Evolutionary conservation across 257 asterid species (phyloP).

Genomic region (Cynanchum wilfordii): DNA sequence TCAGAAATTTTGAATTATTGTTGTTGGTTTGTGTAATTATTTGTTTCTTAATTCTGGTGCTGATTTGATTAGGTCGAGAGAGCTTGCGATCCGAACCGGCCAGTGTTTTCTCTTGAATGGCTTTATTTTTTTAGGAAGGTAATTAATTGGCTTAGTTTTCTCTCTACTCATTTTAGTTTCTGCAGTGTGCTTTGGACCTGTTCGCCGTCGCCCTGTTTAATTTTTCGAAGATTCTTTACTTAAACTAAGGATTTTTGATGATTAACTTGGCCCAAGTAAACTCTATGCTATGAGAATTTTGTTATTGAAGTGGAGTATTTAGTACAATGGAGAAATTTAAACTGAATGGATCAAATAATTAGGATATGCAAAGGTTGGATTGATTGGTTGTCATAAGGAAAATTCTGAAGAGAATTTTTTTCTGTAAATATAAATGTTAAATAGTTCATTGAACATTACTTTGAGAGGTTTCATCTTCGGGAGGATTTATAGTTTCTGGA

Average conservation of each 20-base stretch:
- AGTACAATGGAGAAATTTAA: neutral
- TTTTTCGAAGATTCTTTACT: neutral
- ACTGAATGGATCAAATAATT: neutral
- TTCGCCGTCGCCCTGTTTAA: neutral
- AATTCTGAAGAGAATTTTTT: neutral
- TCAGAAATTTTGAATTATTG: neutral
- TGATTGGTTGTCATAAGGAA: neutral
- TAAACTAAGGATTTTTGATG: neutral
- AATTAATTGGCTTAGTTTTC: slow-evolving; percentile 10
- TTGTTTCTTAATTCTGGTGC: neutral
- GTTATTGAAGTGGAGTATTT: neutral
- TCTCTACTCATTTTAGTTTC: neutral
- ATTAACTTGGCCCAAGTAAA: neutral
- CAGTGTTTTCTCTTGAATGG: slow-evolving; percentile 95
- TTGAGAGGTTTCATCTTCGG: neutral
- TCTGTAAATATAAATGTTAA: neutral
- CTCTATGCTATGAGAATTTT: neutral
- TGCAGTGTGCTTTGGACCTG: neutral
- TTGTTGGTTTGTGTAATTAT: neutral
- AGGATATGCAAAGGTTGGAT: neutral
- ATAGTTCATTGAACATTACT: neutral
- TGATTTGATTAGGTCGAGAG: slow-evolving; percentile 53
- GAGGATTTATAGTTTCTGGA: neutral
- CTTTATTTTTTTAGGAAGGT: slow-evolving; percentile 88
- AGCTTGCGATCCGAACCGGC: slow-evolving; percentile 81